Evolutionary conservation across 2,329 filamentous ascomycete species (phyloP).

Genomic region (Septoria linicola): DNA sequence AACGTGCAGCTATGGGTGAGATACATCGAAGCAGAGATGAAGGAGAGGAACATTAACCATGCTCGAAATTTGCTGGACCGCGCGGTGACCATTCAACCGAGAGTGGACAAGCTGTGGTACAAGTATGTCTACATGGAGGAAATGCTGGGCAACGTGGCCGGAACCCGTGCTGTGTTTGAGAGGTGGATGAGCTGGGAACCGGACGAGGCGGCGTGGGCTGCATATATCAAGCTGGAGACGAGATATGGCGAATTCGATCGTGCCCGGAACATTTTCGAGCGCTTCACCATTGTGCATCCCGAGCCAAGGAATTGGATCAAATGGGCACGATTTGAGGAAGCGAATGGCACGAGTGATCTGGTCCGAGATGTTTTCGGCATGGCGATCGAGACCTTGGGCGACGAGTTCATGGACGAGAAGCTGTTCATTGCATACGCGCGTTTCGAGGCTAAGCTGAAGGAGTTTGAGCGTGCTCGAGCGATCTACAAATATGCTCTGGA

Average conservation of each 20-base stretch:
- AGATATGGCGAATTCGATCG: slow-evolving; percentile 88
- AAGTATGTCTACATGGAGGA: slow-evolving; percentile 99
- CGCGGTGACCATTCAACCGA: slow-evolving; percentile 85
- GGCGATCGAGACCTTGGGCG: slow-evolving; percentile 84
- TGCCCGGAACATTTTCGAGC: slow-evolving; percentile 83
- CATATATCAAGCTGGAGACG: slow-evolving; percentile 97
- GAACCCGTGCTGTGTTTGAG: slow-evolving; percentile 91
- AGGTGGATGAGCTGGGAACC: slow-evolving; percentile 99
- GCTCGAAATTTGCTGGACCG: slow-evolving; percentile 91
- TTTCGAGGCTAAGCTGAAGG: slow-evolving; percentile 91
- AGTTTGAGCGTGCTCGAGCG: slow-evolving; percentile 86
- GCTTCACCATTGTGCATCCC: slow-evolving; percentile 88
- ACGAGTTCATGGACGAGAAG: slow-evolving; percentile 94
- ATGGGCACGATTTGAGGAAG: slow-evolving; percentile 96
- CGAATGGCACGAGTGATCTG: slow-evolving; percentile 85
- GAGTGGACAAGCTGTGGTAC: slow-evolving; percentile 97
- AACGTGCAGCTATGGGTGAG: slow-evolving; percentile 85
- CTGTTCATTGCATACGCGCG: slow-evolving; percentile 94
- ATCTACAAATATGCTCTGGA: slow-evolving; percentile 98
- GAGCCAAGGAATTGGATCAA: slow-evolving; percentile 98
- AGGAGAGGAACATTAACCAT: slow-evolving; percentile 92
- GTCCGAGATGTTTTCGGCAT: slow-evolving; percentile 89
- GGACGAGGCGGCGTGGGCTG: slow-evolving; percentile 90
- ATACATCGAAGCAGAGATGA: slow-evolving; percentile 97
- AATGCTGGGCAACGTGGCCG: slow-evolving; percentile 90